Conservation (phyloP, 306 rosid species). For the Cajanus cajan region DNA sequence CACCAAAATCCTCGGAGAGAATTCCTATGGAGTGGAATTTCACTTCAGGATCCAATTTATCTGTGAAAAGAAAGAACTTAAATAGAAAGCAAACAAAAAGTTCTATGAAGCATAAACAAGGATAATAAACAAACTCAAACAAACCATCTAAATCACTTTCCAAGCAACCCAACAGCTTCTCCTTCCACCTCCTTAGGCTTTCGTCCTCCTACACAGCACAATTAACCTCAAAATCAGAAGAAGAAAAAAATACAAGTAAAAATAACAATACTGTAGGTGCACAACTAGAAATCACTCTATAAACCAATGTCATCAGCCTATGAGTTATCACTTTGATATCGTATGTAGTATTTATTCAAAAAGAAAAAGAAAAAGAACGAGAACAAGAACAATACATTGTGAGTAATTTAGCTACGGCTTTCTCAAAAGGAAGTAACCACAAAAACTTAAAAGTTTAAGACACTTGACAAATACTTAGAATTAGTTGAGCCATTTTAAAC, state of each 20-base stretch:
- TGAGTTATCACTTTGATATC: neutral
- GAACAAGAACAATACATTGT: neutral
- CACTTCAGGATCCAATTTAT: constrained; percentile 86
- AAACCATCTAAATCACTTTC: constrained; percentile 81
- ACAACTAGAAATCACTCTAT: neutral
- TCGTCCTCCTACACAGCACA: constrained; percentile 75
- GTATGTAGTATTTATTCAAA: neutral
- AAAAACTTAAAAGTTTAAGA: neutral
- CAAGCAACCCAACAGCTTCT: constrained; percentile 89
- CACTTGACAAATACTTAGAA: neutral
- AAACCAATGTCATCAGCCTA: neutral
- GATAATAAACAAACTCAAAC: constrained; percentile 8
- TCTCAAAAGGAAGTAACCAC: neutral
- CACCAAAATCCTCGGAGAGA: constrained; percentile 68
- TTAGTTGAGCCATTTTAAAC: neutral
- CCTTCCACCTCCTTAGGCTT: constrained; percentile 98
- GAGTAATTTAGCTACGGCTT: neutral
- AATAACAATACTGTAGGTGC: neutral
- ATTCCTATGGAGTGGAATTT: constrained; percentile 81
- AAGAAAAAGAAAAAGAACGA: too few relatives aligned
- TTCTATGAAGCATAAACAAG: constrained; percentile 9
- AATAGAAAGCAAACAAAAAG: constrained; percentile 21
- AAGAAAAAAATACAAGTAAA: neutral
- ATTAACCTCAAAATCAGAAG: constrained; percentile 19
- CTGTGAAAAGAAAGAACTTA: constrained; percentile 32